phyloP scores from a whole-genome alignment of 306 rosid species.

The Glycyrrhiza uralensis region DNA sequence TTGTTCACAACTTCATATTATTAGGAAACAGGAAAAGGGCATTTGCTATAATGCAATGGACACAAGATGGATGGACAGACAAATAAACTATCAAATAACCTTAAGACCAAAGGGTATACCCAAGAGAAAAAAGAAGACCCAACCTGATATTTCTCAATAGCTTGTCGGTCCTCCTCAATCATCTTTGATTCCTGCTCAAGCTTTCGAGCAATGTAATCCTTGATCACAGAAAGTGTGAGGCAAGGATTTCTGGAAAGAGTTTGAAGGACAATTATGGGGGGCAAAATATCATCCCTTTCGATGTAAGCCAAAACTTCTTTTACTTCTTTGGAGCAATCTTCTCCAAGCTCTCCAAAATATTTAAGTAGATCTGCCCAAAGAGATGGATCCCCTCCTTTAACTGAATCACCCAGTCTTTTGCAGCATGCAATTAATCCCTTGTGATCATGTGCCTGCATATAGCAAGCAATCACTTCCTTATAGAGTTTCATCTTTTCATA shows the following conservation, averaged over 20 bases:
- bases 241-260: constrained; percentile 84
- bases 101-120: constrained; percentile 34
- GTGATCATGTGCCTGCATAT: constrained; percentile 93
- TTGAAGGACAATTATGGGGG: constrained; percentile 93
- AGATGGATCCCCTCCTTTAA: constrained; percentile 87
- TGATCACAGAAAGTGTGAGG: constrained; percentile 89
- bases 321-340: constrained; percentile 97
- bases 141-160: constrained; percentile 95
- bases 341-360: constrained; percentile 99
- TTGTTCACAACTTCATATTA: background rate
- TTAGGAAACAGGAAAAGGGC: constrained; percentile 6
- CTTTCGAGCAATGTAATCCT: constrained; percentile 91
- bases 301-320: constrained; percentile 89
- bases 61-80: background rate
- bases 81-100: constrained; percentile 3
- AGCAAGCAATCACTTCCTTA: constrained; percentile 96
- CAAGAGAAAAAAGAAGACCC: background rate
- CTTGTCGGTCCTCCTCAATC: constrained; percentile 86
- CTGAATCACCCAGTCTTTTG: constrained; percentile 89
- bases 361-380: constrained; percentile 96
- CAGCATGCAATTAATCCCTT: constrained; percentile 91
- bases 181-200: constrained; percentile 94
- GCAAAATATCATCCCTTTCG: constrained; percentile 93
- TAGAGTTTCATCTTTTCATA: constrained; percentile 97
- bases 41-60: background rate